These are phyloP conservation scores for Russula abietina DNA, from an alignment of 768 basidiomycete genomes.

Conservation along the genomic window DNA sequence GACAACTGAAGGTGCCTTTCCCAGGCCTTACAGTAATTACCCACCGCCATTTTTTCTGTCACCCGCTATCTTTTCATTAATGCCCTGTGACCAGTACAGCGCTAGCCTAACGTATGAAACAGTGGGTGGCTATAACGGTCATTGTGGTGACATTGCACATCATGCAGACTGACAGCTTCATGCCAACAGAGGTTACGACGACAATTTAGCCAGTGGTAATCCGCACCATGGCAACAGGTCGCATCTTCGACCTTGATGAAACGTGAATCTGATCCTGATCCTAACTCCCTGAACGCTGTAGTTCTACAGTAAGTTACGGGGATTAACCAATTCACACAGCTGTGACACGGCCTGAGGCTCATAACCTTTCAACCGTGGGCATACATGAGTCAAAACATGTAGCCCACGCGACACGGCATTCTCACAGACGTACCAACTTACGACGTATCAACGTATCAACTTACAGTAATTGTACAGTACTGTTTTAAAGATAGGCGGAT, in stretches of 20 bases:
- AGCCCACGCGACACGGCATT: slow-evolving; percentile 7
- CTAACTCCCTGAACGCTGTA: background rate
- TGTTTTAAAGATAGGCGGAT: background rate
- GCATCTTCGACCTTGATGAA: background rate
- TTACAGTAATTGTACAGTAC: background rate
- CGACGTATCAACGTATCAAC: too few species aligned
- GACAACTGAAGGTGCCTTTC: background rate
- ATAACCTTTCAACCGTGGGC: background rate
- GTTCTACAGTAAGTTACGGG: background rate
- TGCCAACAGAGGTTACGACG: background rate
- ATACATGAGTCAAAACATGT: background rate
- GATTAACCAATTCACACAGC: slow-evolving; percentile 1
- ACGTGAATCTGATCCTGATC: background rate
- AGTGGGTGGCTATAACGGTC: background rate
- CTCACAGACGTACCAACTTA: slow-evolving; percentile 1
- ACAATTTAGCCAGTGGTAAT: background rate
- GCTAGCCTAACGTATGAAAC: too few species aligned
- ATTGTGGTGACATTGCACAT: background rate
- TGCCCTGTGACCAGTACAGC: too few species aligned
- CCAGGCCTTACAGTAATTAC: background rate
- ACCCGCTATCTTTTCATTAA: too few species aligned
- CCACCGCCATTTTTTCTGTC: background rate
- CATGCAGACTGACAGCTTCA: background rate
- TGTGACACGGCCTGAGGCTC: background rate
- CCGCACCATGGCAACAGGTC: slow-evolving; percentile 7